These are phyloP conservation scores for Discostella pseudostelligera DNA, from an alignment of 108 stramenopile genomes.

Conservation along the genomic window DNA sequence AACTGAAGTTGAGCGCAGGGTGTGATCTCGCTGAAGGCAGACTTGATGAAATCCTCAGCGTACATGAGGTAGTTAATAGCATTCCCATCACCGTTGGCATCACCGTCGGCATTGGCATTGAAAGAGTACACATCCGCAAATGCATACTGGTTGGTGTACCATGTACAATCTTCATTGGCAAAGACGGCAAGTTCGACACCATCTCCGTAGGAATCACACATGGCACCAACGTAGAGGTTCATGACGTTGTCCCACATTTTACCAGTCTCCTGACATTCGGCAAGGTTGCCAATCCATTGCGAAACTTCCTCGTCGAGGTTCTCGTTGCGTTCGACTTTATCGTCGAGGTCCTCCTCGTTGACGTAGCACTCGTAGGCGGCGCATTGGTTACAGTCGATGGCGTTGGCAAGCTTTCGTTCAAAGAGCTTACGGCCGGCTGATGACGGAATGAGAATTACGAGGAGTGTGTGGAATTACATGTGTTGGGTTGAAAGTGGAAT, in stretches of 20 bases:
- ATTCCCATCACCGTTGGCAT: slow-evolving; percentile 1
- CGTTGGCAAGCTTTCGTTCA: slow-evolving; percentile 20
- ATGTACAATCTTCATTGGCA: slow-evolving; percentile 17
- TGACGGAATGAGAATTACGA: not conserved
- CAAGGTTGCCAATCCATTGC: slow-evolving; percentile 32
- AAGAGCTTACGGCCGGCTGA: slow-evolving; percentile 15
- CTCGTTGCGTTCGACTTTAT: slow-evolving; percentile 1
- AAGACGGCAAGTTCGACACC: slow-evolving; percentile 34
- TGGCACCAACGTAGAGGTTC: slow-evolving; percentile 26
- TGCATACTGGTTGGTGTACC: slow-evolving; percentile 11
- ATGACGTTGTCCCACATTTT: slow-evolving; percentile 12
- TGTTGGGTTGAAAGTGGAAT: not conserved
- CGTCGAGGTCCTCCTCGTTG: slow-evolving; percentile 13
- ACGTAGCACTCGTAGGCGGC: slow-evolving; percentile 22
- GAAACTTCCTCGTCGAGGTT: slow-evolving; percentile 17
- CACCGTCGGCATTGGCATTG: slow-evolving; percentile 10
- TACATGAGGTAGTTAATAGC: slow-evolving; percentile 17
- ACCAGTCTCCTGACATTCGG: slow-evolving; percentile 18
- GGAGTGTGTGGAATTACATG: not conserved
- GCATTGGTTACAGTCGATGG: slow-evolving; percentile 30
- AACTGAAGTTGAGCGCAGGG: slow-evolving; percentile 3
- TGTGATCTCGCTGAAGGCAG: slow-evolving; percentile 16
- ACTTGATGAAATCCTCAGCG: slow-evolving; percentile 28
- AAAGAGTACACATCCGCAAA: slow-evolving; percentile 11
- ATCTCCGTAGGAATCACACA: slow-evolving; percentile 21